Evolutionary conservation across 1,139 yeast species (phyloP), one percentile per base, ranked within the genome.

Genomic region (Pichia inconspicua): DNA sequence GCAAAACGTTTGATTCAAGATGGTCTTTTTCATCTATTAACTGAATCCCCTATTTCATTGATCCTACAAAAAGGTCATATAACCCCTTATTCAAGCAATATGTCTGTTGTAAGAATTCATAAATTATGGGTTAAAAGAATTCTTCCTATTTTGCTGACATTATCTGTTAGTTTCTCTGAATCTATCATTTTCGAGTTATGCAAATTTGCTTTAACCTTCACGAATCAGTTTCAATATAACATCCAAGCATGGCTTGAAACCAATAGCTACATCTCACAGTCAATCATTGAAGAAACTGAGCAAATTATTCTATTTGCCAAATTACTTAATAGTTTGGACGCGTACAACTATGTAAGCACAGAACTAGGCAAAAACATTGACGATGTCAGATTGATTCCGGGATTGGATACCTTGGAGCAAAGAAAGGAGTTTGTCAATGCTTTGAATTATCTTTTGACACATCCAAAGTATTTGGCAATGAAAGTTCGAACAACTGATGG

Each of bases 121-220:
- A 73, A 77, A 47, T 71, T 86, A 25, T 90, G 97, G 97, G 77
- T 81, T 12, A 82, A 84, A 60, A 96, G 96, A 0, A 69, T 90
- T 22, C 69, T 90, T 41, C 84, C 95, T 0, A 75, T 87, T 9
- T 69, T 84, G 27, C 66, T 87, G 40, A 72, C 77, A 2, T 66
- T 87, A 17, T 63, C 87, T 45, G 73, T 80, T 42, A 76, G 74
- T 48, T 75, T 88, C 48, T 94, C 94, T 0, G 73, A 76, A 0
- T 70, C 77, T 41, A 71, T 84, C 2, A 61, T 83, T 1, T 80
- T 87, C 1, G 95, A 87, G 51, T 69, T 82, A 8, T 74, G 84
- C 52, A 69, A 79, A 44, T 84, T 87, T 51, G 71, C 84, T 11
- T 72, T 77, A 34, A 74, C 78, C 43, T 90, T 85, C 65, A 69